These are phyloP conservation scores for Calonectria pteridis DNA, from an alignment of 2,329 filamentous ascomycete genomes.

Conservation along the genomic window DNA sequence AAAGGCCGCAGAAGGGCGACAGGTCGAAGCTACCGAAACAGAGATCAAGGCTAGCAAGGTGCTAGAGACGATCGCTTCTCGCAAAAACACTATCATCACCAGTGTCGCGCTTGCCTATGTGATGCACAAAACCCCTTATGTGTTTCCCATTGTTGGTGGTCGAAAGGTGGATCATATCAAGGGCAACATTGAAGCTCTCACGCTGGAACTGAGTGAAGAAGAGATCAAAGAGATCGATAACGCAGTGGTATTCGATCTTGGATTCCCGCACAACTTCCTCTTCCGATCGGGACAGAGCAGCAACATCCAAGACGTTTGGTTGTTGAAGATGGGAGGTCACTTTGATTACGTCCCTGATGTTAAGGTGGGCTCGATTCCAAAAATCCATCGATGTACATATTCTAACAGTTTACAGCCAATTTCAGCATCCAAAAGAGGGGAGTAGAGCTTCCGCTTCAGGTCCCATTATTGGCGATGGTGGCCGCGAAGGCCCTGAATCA, in stretches of 20 bases:
- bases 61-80: slow-evolving; percentile 63
- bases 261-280: slow-evolving; percentile 75
- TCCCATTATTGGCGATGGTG: slow-evolving; percentile 50
- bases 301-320: slow-evolving; percentile 56
- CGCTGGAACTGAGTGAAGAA: slow-evolving; percentile 67
- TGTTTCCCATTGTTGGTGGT: slow-evolving; percentile 80
- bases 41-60: slow-evolving; percentile 64
- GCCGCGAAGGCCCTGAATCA: slow-evolving; percentile 31
- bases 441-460: slow-evolving; percentile 55
- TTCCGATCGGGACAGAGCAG: slow-evolving; percentile 55
- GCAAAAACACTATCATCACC: slow-evolving; percentile 58
- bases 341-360: slow-evolving; percentile 63
- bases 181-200: slow-evolving; percentile 76
- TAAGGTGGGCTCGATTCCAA: slow-evolving; percentile 45
- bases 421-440: slow-evolving; percentile 52
- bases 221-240: slow-evolving; percentile 77
- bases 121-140: slow-evolving; percentile 77
- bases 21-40: slow-evolving; percentile 58
- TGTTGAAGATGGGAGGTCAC: slow-evolving; percentile 60
- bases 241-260: slow-evolving; percentile 71
- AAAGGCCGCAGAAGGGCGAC: slow-evolving; percentile 51
- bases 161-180: slow-evolving; percentile 78
- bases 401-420: slow-evolving; percentile 52
- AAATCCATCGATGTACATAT: not conserved
- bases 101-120: slow-evolving; percentile 78